These are phyloP conservation scores for Exobasidium rhododendri DNA, from an alignment of 1,284 basidiomycete species.

Conservation along the genomic window DNA sequence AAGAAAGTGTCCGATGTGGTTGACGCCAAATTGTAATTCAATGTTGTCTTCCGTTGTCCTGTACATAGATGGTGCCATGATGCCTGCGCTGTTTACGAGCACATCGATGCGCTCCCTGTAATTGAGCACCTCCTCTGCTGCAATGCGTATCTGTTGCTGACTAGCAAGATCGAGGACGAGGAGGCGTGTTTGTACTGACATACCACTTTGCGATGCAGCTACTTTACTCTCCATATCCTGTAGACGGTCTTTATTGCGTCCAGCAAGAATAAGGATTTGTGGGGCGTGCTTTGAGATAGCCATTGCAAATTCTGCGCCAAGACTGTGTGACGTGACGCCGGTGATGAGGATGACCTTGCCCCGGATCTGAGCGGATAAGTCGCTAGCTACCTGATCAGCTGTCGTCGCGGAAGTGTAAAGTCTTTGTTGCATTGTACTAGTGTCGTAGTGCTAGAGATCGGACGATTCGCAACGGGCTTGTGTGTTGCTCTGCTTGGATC, in stretches of 20 bases:
- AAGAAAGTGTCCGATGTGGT: conserved; percentile 2
- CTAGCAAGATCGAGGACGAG: background rate
- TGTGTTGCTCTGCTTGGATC: too few relatives aligned
- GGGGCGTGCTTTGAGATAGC: background rate
- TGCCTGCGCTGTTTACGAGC: background rate
- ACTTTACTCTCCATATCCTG: background rate
- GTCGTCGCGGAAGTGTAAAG: too few relatives aligned
- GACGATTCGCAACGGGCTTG: too few relatives aligned
- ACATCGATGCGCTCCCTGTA: background rate
- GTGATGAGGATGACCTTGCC: background rate
- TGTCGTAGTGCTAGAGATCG: too few relatives aligned
- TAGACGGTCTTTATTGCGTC: background rate
- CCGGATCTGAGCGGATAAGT: background rate
- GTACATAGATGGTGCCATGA: background rate
- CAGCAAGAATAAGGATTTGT: background rate
- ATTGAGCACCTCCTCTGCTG: background rate
- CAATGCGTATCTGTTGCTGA: background rate
- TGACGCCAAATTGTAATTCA: background rate
- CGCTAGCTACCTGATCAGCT: background rate
- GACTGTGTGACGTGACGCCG: background rate
- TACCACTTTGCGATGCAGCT: background rate
- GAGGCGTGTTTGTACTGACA: background rate
- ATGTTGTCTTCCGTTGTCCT: background rate
- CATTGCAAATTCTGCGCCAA: background rate
- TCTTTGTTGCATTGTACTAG: too few relatives aligned